Conservation (phyloP, 768 basidiomycete genomes). For the Amanita inopinata region DNA sequence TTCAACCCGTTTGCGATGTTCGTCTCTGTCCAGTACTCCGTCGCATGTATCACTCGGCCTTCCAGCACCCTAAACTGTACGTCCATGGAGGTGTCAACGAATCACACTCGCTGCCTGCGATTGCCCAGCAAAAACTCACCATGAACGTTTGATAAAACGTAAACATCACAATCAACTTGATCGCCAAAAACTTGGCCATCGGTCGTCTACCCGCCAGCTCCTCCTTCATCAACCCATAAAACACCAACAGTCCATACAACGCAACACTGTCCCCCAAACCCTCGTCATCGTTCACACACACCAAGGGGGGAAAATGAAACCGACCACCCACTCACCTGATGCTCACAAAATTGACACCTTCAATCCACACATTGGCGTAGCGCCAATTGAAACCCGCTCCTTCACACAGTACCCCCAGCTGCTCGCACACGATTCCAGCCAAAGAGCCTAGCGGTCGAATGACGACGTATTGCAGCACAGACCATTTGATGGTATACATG, state of each 20-base stretch:
- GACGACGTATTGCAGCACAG: constrained; percentile 83
- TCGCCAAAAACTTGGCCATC: constrained; percentile 75
- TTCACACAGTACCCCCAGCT: constrained; percentile 59
- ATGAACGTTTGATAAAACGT: constrained; percentile 83
- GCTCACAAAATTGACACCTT: constrained; percentile 67
- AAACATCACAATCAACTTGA: constrained; percentile 83
- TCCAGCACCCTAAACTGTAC: constrained; percentile 56
- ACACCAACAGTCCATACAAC: constrained; percentile 75
- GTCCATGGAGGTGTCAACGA: background rate
- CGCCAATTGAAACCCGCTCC: constrained; percentile 46
- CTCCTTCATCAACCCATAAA: constrained; percentile 73
- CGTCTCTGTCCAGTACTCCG: constrained; percentile 71
- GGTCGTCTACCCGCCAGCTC: constrained; percentile 73
- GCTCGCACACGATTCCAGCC: constrained; percentile 70
- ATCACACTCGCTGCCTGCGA: too few species aligned
- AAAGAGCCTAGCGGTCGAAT: constrained; percentile 59
- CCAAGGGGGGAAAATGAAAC: background rate
- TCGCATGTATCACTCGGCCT: constrained; percentile 61
- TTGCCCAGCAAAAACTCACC: constrained; percentile 27
- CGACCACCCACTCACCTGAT: constrained; percentile 46
- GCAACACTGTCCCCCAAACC: constrained; percentile 45
- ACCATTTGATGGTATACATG: constrained; percentile 87
- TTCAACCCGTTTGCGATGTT: constrained; percentile 82
- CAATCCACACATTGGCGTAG: constrained; percentile 63
- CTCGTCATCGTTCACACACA: too few species aligned